Evolutionary conservation across 2,329 filamentous ascomycete species (phyloP).

Genomic region (Fusarium dimerum): DNA sequence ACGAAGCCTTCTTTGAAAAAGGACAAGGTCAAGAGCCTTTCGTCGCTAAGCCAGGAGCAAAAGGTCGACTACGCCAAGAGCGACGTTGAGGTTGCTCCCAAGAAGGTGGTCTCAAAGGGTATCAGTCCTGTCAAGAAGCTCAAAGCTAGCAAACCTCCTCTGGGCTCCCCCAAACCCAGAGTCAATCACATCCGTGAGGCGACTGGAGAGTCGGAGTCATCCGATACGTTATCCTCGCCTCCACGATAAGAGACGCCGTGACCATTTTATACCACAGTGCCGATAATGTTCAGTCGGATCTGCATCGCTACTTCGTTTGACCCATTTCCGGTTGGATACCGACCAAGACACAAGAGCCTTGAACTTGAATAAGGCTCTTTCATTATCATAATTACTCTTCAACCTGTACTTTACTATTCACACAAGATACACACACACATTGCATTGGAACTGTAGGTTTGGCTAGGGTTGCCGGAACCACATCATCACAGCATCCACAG

Average conservation of each 20-base stretch:
- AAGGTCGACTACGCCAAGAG: slow-evolving; percentile 35
- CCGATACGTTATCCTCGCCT: slow-evolving; percentile 57
- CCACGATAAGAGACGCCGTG: slow-evolving; percentile 29
- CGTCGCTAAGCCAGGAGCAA: slow-evolving; percentile 52
- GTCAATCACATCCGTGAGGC: slow-evolving; percentile 44
- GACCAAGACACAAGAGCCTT: slow-evolving; percentile 22
- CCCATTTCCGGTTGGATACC: slow-evolving; percentile 26
- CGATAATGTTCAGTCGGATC: not conserved
- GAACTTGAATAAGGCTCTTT: no score
- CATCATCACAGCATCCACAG: slow-evolving; percentile 30
- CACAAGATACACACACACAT: slow-evolving; percentile 15
- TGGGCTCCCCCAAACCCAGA: slow-evolving; percentile 52
- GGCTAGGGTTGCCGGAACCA: slow-evolving; percentile 28
- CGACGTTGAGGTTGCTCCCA: slow-evolving; percentile 35
- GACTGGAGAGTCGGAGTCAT: slow-evolving; percentile 58
- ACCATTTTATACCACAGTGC: not conserved
- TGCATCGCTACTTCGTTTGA: not conserved
- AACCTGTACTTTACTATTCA: slow-evolving; percentile 25
- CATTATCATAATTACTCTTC: slow-evolving; percentile 10
- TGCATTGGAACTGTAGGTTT: slow-evolving; percentile 29
- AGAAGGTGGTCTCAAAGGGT: slow-evolving; percentile 38
- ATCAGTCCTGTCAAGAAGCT: slow-evolving; percentile 45
- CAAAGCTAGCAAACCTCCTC: slow-evolving; percentile 45
- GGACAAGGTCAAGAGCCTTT: slow-evolving; percentile 55
- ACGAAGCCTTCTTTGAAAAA: slow-evolving; percentile 53